Conservation (phyloP, 2,329 filamentous ascomycete genomes). For the Clonostachys chloroleuca region DNA sequence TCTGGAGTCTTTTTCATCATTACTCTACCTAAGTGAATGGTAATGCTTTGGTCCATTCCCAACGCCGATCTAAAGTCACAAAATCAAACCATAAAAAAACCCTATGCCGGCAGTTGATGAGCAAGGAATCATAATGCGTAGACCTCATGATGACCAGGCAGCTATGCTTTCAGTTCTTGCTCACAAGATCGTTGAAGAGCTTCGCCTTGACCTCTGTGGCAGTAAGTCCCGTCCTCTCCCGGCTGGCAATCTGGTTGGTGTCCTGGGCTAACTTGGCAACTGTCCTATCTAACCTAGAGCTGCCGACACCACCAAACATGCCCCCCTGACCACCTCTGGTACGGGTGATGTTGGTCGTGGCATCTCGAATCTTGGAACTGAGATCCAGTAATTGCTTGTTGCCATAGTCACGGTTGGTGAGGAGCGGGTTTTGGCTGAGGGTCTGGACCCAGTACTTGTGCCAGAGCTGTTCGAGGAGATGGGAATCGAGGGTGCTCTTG, state of each 20-base stretch:
- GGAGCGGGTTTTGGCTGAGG: conserved; percentile 82
- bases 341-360: conserved; percentile 30
- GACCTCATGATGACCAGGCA: not conserved
- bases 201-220: conserved; percentile 59
- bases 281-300: conserved; percentile 30
- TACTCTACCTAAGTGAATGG: not conserved
- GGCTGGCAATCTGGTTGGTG: conserved; percentile 55
- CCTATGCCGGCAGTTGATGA: not conserved
- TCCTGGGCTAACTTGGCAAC: conserved; percentile 58
- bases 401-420: conserved; percentile 88
- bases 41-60: not conserved
- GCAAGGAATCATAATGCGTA: not conserved
- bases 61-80: not conserved
- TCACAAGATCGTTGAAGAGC: conserved; percentile 46
- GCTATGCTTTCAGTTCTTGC: not conserved
- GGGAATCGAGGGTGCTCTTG: conserved; percentile 86
- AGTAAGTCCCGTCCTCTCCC: conserved; percentile 59
- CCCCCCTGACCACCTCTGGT: conserved; percentile 12
- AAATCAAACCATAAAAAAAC: not conserved
- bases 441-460: conserved; percentile 99
- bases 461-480: conserved; percentile 86
- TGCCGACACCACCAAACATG: not conserved
- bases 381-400: conserved; percentile 91
- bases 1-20: not conserved
- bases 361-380: conserved; percentile 73